A percentile compares a stretch with the other conserved stretches of the same genome.
These are phyloP conservation scores for Trichomonas vaginalis DNA, from an alignment of 208 protist genomes.

Conservation along the genomic window DNA sequence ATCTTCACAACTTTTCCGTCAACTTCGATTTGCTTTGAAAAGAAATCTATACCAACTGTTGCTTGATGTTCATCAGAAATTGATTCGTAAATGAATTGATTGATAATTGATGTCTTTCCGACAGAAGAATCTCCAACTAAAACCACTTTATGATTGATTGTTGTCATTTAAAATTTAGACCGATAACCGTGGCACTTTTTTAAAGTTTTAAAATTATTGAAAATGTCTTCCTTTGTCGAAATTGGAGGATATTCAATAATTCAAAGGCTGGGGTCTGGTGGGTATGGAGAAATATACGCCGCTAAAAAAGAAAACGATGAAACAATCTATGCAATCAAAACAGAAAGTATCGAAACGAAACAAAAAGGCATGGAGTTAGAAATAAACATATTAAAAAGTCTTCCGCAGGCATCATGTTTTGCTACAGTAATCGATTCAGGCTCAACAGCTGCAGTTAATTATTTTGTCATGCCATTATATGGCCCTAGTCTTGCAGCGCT, in stretches of 20 bases:
- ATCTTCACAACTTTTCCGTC: conserved; percentile 72
- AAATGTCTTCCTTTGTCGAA: background rate
- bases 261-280: background rate
- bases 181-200: no score
- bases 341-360: background rate
- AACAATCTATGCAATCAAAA: background rate
- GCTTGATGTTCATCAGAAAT: conserved; percentile 66
- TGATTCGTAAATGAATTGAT: conserved; percentile 57
- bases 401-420: background rate
- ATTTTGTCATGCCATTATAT: conserved; percentile 4
- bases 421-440: background rate
- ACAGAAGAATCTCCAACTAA: background rate
- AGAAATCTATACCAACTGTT: conserved; percentile 96
- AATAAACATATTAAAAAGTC: background rate
- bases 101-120: conserved; percentile 18
- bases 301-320: background rate
- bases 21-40: conserved; percentile 84
- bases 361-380: background rate
- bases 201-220: no score
- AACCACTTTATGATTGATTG: conserved; percentile 1
- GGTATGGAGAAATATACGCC: background rate
- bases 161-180: no score
- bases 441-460: background rate
- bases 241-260: background rate
- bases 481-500: background rate